Conservation (phyloP, 139 green algal genomes). For the Bryopsis sp. region DNA sequence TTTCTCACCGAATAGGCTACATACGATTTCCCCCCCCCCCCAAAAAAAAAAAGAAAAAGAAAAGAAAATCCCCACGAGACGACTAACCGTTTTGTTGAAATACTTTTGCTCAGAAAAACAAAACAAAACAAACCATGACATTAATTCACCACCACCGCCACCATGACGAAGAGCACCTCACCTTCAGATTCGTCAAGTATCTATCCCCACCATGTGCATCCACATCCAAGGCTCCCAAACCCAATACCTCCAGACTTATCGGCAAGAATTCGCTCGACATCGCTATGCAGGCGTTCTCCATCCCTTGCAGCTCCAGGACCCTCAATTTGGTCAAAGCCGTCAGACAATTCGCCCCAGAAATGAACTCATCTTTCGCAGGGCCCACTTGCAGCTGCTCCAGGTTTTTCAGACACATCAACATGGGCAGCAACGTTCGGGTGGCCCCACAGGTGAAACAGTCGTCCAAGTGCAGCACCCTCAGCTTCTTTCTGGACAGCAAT, state of each 20-base stretch:
- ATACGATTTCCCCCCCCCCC: too few relatives aligned
- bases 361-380: not conserved
- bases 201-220: not conserved
- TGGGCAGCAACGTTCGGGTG: not conserved
- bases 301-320: conserved; percentile 7
- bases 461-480: conserved; percentile 1
- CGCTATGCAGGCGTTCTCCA: not conserved
- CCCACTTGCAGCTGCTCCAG: conserved; percentile 5
- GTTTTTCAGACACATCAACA: not conserved
- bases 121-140: too few relatives aligned
- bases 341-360: not conserved
- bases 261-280: not conserved
- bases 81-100: too few relatives aligned
- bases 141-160: too few relatives aligned
- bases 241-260: conserved; percentile 6
- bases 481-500: not conserved
- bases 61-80: too few relatives aligned
- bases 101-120: too few relatives aligned
- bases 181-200: conserved; percentile 5
- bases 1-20: too few relatives aligned
- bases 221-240: not conserved
- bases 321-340: not conserved
- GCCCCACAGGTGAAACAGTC: conserved; percentile 1
- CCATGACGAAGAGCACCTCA: too few relatives aligned
- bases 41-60: too few relatives aligned